Base-by-base conservation (phyloP, 768 basidiomycete species). In the Collybiopsis luxurians region DNA sequence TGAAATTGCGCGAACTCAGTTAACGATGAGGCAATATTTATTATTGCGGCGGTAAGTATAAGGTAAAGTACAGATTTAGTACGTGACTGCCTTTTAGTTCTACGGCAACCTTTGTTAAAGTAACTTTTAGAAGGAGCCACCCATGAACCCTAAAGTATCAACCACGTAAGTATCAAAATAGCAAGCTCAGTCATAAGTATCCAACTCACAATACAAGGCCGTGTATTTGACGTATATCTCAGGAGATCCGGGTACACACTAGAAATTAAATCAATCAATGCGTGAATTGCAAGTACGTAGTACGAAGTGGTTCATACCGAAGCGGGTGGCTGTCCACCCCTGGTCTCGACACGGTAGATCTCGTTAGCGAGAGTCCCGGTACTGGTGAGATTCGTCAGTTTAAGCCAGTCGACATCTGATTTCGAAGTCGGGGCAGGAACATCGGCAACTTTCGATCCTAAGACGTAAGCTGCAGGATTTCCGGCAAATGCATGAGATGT, bases 321-420 rank as follows among this genome's bases (percentile, higher is more conserved):
- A 23, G 79, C 60, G 30, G 85, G 84, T 39, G 85, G 78, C 46
- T 79, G 78, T 11, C 86, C 85, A 11, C 74, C 78, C 5, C 69
- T 63, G 13, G 83, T 87, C 59, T 81, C 69, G 3, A 79, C 68
- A 40, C 86, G 73, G 69, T 79, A 86, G 3, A 86, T 69, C 55
- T 72, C 63, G 34, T 67, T 74, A 0, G 85, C 84, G 36, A 86
- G 67, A 3, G 68, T 62, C 1, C 85, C 87, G 2, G n/a, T n/a
- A n/a, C n/a, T n/a, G n/a, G 40, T 57, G 34, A 43, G 39, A 9
- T 55, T 55, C 21, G 68, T 73, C 23, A 89, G 64, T 60, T 75
- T 68, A 4, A 87, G 70, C 81, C 82, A 86, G 58, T 84, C 80
- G 31, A 88, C 73, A 60, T 86, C 77, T 27, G 66, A 55, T 0